Base-by-base conservation (phyloP, 1,284 basidiomycete species). In the Pholiota adiposa region DNA sequence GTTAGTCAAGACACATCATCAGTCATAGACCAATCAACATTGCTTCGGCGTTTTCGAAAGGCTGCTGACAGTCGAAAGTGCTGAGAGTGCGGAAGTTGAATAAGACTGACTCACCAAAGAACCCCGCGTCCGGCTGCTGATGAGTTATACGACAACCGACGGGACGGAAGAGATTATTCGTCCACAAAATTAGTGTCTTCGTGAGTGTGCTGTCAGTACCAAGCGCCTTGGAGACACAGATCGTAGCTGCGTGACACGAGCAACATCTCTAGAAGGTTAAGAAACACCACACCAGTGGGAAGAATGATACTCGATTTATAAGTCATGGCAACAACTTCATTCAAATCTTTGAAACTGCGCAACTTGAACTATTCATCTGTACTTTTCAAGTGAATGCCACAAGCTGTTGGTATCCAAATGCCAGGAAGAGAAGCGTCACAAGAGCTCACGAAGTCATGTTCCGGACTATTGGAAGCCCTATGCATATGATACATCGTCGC, bases 71-170 rank as follows among this genome's bases (percentile, higher is more conserved):
- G 46, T 46, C 8, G 14, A 51, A 34, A 53, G 33, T 40, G 53
- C 58, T 54, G 33, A 56, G 31, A 31, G 40, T 56, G 56, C 60
- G 59, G 57, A 61, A 29, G 53, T 58, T 58, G 25, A 34, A 52
- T 58, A 58, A 51, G 46, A 52, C 33, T 58, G 46, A 52, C 33
- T 58, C 34, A 51, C 38, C 11, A 19, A 40, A 51, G 49, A 46
- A 51, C 49, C 38, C 36, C 38, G 56, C 34, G 25, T 58, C 56
- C 49, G 49, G 49, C 29, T 51, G 56, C 43, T n/a, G 50, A 48
- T 54, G 51, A 16, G 14, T n/a, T 46, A 29, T 46, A 23, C 27
- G 29, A 57, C n/a, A 44, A 41, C 50, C 50, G 56, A 27, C 21
- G 21, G 31, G 27, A 36, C 16, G n/a, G n/a, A n/a, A n/a, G n/a